Conservation (phyloP, 1,139 yeast genomes). For the Scheffersomyces lignicola region DNA sequence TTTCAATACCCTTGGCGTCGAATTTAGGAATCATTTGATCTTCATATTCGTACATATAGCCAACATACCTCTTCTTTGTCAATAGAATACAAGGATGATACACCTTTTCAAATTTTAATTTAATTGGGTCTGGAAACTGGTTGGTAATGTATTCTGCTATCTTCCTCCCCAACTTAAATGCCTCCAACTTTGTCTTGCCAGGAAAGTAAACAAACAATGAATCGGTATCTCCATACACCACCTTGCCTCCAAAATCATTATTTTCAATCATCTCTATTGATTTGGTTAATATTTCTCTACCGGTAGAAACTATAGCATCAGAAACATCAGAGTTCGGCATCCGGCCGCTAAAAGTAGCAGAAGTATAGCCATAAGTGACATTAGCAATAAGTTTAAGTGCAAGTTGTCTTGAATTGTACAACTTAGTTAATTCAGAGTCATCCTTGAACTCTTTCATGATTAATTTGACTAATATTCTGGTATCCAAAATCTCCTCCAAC, state of each 20-base stretch:
- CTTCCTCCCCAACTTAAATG: slow-evolving; percentile 70
- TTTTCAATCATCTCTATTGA: slow-evolving; percentile 71
- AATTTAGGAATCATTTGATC: slow-evolving; percentile 61
- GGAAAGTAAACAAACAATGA: slow-evolving; percentile 89
- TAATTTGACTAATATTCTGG: slow-evolving; percentile 74
- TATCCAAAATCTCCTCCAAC: slow-evolving; percentile 78
- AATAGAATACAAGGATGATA: slow-evolving; percentile 82
- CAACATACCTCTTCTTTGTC: slow-evolving; percentile 90
- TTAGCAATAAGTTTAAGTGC: slow-evolving; percentile 90
- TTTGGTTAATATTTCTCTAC: slow-evolving; percentile 74
- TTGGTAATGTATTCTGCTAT: slow-evolving; percentile 66
- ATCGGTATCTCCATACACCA: slow-evolving; percentile 96
- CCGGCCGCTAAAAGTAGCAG: slow-evolving; percentile 92
- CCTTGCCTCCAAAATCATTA: slow-evolving; percentile 80
- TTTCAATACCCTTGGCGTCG: slow-evolving; percentile 96
- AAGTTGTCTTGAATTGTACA: slow-evolving; percentile 75
- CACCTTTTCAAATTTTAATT: slow-evolving; percentile 86
- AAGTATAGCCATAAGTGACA: slow-evolving; percentile 93
- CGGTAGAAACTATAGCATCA: slow-evolving; percentile 90
- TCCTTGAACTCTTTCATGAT: slow-evolving; percentile 62
- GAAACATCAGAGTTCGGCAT: slow-evolving; percentile 98
- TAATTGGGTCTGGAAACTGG: slow-evolving; percentile 78
- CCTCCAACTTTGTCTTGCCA: slow-evolving; percentile 73
- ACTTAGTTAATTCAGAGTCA: slow-evolving; percentile 44
- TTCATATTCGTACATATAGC: slow-evolving; percentile 65